These are phyloP conservation scores for Spencermartinsiella ligniputridi DNA, from an alignment of 1,139 yeast genomes.

Conservation along the genomic window DNA sequence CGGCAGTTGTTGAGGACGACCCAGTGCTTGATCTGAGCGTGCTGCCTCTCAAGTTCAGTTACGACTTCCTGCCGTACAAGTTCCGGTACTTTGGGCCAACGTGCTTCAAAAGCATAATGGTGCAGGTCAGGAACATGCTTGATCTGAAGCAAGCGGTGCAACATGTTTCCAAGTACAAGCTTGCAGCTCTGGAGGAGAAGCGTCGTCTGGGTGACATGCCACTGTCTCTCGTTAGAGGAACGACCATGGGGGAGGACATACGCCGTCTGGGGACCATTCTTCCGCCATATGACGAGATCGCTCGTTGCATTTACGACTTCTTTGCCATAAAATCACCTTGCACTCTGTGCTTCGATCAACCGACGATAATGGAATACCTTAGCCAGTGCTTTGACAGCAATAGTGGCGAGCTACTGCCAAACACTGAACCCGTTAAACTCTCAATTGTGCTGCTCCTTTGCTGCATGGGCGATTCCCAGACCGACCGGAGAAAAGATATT, in stretches of 20 bases:
- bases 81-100: background rate
- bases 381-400: background rate
- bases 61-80: background rate
- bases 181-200: background rate
- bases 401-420: background rate
- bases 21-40: background rate
- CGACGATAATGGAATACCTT: background rate
- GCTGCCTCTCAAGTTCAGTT: background rate
- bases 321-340: background rate
- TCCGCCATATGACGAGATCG: background rate
- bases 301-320: background rate
- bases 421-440: background rate
- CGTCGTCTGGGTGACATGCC: background rate
- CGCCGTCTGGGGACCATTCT: background rate
- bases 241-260: background rate
- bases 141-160: background rate
- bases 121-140: background rate
- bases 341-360: conserved; percentile 1
- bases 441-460: background rate
- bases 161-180: background rate
- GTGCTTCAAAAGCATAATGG: background rate
- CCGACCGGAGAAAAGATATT: background rate
- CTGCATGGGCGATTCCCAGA: background rate
- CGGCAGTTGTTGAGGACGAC: background rate
- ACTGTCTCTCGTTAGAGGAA: background rate